Percentiles rank a stretch among this genome's conserved stretches.
Evolutionary conservation across 2,329 filamentous ascomycete genomes (phyloP).

Genomic region (Fusarium annulatum): DNA sequence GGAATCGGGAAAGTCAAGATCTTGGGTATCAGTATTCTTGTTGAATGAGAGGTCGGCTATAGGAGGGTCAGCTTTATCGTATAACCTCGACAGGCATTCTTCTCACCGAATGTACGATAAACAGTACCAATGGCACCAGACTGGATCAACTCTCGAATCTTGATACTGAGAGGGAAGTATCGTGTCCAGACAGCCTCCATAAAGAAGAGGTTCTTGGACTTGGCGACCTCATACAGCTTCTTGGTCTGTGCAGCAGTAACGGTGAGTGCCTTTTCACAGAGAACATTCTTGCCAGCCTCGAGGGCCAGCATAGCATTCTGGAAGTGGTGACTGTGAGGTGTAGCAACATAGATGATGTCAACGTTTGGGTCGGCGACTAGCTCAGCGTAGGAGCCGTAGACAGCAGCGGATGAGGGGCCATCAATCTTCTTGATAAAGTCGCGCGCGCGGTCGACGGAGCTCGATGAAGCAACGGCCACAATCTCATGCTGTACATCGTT

Average conservation of each 20-base stretch:
- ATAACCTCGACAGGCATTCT: neutral
- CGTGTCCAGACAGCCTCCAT: slow-evolving; percentile 94
- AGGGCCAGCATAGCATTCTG: slow-evolving; percentile 89
- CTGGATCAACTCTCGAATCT: slow-evolving; percentile 73
- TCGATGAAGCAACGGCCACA: slow-evolving; percentile 83
- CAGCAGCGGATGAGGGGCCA: slow-evolving; percentile 73
- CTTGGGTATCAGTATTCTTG: slow-evolving; percentile 65
- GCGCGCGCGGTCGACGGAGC: slow-evolving; percentile 74
- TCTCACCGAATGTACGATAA: slow-evolving; percentile 66
- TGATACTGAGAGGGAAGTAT: slow-evolving; percentile 85
- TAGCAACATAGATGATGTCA: slow-evolving; percentile 89
- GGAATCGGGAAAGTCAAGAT: slow-evolving; percentile 66
- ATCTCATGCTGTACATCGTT: slow-evolving; percentile 81
- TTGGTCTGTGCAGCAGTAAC: slow-evolving; percentile 82
- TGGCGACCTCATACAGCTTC: slow-evolving; percentile 77
- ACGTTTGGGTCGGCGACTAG: slow-evolving; percentile 82
- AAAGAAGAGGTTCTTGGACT: slow-evolving; percentile 77
- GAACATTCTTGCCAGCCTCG: slow-evolving; percentile 84
- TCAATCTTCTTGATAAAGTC: slow-evolving; percentile 78
- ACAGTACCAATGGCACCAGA: slow-evolving; percentile 68
- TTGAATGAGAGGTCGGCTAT: slow-evolving; percentile 71
- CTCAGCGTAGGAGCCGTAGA: slow-evolving; percentile 85
- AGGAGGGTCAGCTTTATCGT: slow-evolving; percentile 13
- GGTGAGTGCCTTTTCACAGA: slow-evolving; percentile 92
- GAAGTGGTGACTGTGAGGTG: slow-evolving; percentile 92